Evolutionary conservation across 2,329 filamentous ascomycete genomes (phyloP).

Genomic region (Arthrocladium fulminans): DNA sequence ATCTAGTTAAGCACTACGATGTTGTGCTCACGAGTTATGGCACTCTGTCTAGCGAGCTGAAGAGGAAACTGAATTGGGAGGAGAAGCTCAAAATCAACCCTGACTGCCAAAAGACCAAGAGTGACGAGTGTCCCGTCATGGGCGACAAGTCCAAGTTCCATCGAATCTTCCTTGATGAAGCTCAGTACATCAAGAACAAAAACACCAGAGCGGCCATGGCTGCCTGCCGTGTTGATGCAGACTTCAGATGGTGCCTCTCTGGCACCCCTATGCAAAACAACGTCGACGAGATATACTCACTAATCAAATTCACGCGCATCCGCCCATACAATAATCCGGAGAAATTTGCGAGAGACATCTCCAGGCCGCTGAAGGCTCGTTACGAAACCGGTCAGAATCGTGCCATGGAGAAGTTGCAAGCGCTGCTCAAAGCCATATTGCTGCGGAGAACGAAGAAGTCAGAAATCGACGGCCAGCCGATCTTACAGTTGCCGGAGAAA

Average conservation of each 20-base stretch:
- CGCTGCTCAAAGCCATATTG: constrained; percentile 69
- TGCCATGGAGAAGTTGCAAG: constrained; percentile 64
- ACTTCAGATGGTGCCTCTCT: constrained; percentile 64
- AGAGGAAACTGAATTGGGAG: constrained; percentile 47
- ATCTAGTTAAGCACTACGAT: constrained; percentile 56
- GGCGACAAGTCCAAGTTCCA: constrained; percentile 55
- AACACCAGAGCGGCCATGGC: constrained; percentile 54
- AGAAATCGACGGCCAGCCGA: constrained; percentile 67
- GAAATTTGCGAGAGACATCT: constrained; percentile 51
- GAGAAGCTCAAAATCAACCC: constrained; percentile 41
- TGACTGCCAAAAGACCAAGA: constrained; percentile 29
- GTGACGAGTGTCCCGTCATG: constrained; percentile 47
- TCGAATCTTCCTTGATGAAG: constrained; percentile 67
- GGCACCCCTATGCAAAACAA: constrained; percentile 87
- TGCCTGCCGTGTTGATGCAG: constrained; percentile 49
- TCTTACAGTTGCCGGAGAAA: constrained; percentile 60
- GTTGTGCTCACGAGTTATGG: constrained; percentile 74
- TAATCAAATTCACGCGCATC: constrained; percentile 69
- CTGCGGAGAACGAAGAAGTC: constrained; percentile 75
- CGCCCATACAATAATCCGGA: constrained; percentile 60
- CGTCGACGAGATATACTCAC: constrained; percentile 65
- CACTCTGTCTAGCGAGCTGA: constrained; percentile 59
- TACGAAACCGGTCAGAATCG: constrained; percentile 38
- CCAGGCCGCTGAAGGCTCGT: constrained; percentile 45
- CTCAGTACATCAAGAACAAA: constrained; percentile 72